phyloP scores from a whole-genome alignment of 805 yeast species.

The Starmerella apis region DNA sequence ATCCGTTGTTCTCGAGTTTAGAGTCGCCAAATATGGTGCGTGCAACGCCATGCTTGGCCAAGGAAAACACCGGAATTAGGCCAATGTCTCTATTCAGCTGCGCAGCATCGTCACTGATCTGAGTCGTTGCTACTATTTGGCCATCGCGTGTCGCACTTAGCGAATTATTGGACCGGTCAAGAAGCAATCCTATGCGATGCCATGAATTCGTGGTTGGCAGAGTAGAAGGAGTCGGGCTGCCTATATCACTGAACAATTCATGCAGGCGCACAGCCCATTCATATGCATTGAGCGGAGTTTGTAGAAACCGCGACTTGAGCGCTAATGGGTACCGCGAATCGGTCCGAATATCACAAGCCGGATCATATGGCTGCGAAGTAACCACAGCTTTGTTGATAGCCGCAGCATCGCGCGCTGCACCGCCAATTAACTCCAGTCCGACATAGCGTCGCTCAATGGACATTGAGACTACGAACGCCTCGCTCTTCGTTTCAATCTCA shows the following conservation, averaged over 20 bases:
- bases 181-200: conserved; percentile 1
- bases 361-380: not conserved
- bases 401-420: not conserved
- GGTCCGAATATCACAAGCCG: not conserved
- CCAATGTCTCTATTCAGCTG: not conserved
- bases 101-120: not conserved
- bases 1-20: not conserved
- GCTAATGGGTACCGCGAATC: not conserved
- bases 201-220: not conserved
- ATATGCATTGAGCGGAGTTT: not conserved
- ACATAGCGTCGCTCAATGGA: not conserved
- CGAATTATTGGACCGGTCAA: not conserved
- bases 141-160: not conserved
- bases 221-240: not conserved
- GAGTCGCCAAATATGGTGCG: not conserved
- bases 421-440: conserved; percentile 1
- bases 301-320: not conserved
- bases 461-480: not conserved
- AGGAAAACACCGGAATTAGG: not conserved
- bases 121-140: not conserved
- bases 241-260: not conserved
- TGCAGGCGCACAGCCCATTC: not conserved
- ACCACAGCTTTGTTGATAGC: not conserved
- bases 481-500: conserved; percentile 1
- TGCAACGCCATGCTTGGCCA: not conserved